Evolutionary conservation across 805 yeast species (phyloP).

Genomic region (Cyberlindnera sargentensis): DNA sequence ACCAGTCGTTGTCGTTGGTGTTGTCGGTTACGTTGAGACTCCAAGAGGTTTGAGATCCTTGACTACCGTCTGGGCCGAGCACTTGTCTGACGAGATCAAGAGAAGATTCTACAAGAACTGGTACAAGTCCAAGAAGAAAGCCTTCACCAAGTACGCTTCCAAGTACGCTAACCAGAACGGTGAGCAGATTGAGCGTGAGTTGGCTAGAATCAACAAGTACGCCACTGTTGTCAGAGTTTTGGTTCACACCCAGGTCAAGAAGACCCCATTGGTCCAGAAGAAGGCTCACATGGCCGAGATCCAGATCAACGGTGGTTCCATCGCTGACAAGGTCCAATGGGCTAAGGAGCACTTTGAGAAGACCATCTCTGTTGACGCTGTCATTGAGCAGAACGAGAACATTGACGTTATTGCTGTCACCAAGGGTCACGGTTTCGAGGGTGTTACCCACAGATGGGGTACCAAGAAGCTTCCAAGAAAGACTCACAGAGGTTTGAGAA

Average conservation of each 20-base stretch:
- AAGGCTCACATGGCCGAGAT: conserved; percentile 99
- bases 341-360: conserved; percentile 99
- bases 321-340: conserved; percentile 96
- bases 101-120: conserved; percentile 99
- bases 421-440: conserved; percentile 99
- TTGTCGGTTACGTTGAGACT: conserved; percentile 99
- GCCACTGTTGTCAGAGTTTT: conserved; percentile 97
- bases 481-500: conserved; percentile 99
- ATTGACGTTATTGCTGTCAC: conserved; percentile 98
- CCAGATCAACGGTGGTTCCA: conserved; percentile 99
- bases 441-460: conserved; percentile 99
- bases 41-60: conserved; percentile 99
- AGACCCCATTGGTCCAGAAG: conserved; percentile 98
- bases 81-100: conserved; percentile 97
- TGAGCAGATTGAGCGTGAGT: conserved; percentile 85
- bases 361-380: conserved; percentile 92
- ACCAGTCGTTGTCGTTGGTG: conserved; percentile 98
- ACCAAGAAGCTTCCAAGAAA: conserved; percentile 99
- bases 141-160: conserved; percentile 99
- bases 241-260: conserved; percentile 99
- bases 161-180: conserved; percentile 91
- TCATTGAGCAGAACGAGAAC: conserved; percentile 98
- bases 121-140: conserved; percentile 99
- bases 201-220: conserved; percentile 98
- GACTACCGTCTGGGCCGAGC: conserved; percentile 99